Conservation (phyloP, 1,284 basidiomycete genomes). For the Caloboletus inedulis region DNA sequence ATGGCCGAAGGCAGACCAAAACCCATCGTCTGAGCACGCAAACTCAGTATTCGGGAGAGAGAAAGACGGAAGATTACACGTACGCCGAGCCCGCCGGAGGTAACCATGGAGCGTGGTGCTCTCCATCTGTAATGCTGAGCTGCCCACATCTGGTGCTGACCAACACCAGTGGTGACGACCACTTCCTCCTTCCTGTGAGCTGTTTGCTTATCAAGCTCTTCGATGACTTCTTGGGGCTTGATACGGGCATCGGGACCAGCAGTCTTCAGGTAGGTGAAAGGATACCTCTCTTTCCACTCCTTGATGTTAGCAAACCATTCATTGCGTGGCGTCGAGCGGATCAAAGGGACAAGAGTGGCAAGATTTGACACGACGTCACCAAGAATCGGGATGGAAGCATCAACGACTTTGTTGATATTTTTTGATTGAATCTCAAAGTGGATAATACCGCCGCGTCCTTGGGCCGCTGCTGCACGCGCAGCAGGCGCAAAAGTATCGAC, state of each 20-base stretch:
- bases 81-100: slow-evolving; percentile 94
- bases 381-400: slow-evolving; percentile 90
- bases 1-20: slow-evolving; percentile 94
- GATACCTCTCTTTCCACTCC: slow-evolving; percentile 85
- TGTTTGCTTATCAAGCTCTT: slow-evolving; percentile 82
- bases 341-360: slow-evolving; percentile 77
- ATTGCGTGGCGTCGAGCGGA: slow-evolving; percentile 60
- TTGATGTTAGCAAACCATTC: slow-evolving; percentile 85
- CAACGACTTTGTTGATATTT: slow-evolving; percentile 99
- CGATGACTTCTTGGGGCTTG: slow-evolving; percentile 97
- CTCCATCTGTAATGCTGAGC: slow-evolving; percentile 94
- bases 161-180: slow-evolving; percentile 91
- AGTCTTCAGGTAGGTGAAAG: slow-evolving; percentile 84
- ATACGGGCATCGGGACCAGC: slow-evolving; percentile 58
- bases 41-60: slow-evolving; percentile 5
- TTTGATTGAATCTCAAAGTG: slow-evolving; percentile 99
- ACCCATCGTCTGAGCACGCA: slow-evolving; percentile 79
- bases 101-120: slow-evolving; percentile 85
- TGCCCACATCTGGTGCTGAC: slow-evolving; percentile 99
- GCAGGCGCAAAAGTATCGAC: slow-evolving; percentile 89
- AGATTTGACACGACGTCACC: slow-evolving; percentile 91
- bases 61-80: slow-evolving; percentile 31
- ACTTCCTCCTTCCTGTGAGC: slow-evolving; percentile 82
- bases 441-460: slow-evolving; percentile 93
- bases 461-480: slow-evolving; percentile 80